A percentile compares a stretch with the other conserved stretches of the same genome.
Evolutionary conservation across 2,329 filamentous ascomycete species (phyloP).

Genomic region (Fusarium fracticaudum): DNA sequence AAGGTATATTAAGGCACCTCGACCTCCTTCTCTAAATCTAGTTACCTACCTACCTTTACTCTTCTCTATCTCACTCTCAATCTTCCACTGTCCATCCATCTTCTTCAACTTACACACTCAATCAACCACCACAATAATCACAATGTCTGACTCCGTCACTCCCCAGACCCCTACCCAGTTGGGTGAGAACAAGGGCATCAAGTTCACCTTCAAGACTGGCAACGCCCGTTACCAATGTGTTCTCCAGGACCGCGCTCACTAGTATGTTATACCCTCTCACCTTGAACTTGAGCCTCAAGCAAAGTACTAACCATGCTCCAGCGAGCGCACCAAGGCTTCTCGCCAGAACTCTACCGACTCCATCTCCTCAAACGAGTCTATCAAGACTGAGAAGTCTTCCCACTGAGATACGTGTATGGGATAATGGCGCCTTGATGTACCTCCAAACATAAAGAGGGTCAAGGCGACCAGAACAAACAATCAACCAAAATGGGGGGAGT

Average conservation of each 20-base stretch:
- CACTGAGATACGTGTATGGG: constrained; percentile 25
- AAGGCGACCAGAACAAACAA: not conserved
- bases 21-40: not conserved
- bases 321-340: constrained; percentile 53
- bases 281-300: not conserved
- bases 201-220: constrained; percentile 59
- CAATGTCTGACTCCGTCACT: constrained; percentile 36
- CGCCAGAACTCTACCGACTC: constrained; percentile 51
- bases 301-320: constrained; percentile 37
- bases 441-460: not conserved
- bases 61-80: not conserved
- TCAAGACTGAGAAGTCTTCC: constrained; percentile 37
- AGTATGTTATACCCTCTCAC: constrained; percentile 49
- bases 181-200: constrained; percentile 54
- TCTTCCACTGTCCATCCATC: not conserved
- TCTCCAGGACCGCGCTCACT: constrained; percentile 55
- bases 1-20: constrained; percentile 40
- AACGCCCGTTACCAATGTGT: constrained; percentile 52
- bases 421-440: constrained; percentile 1
- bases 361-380: constrained; percentile 45
- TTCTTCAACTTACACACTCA: constrained; percentile 8
- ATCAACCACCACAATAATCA: constrained; percentile 12
- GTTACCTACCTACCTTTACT: not conserved
- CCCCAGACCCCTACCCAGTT: constrained; percentile 36
- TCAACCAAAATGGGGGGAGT: constrained; percentile 19